A percentile compares a stretch with the other conserved stretches of the same genome.
Conservation (phyloP, 2,329 filamentous ascomycete species). For the Venturiaceae sp. region DNA sequence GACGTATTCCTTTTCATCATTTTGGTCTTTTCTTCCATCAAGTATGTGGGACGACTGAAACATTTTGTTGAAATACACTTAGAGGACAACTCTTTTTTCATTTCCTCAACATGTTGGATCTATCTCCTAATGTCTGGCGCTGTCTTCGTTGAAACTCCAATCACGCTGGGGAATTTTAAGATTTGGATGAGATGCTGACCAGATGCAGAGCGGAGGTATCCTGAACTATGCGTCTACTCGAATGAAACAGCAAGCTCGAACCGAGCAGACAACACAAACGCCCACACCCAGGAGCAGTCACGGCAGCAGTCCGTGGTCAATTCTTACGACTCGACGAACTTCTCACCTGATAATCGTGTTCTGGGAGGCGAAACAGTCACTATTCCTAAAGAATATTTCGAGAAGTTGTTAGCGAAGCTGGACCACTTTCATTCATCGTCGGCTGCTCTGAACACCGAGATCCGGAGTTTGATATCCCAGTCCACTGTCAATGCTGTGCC, state of each 20-base stretch:
- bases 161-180: background rate
- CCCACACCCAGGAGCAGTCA: background rate
- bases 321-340: background rate
- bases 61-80: too few species aligned
- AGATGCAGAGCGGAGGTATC: conserved; percentile 6
- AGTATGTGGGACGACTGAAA: too few species aligned
- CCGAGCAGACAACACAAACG: background rate
- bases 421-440: conserved; percentile 2
- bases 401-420: conserved; percentile 1
- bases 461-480: conserved; percentile 3
- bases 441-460: conserved; percentile 3
- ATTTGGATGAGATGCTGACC: background rate
- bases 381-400: conserved; percentile 6
- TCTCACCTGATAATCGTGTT: background rate
- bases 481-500: conserved; percentile 8
- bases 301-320: background rate
- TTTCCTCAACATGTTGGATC: too few species aligned
- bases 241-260: background rate
- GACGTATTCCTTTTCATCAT: too few species aligned
- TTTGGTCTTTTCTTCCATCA: too few species aligned
- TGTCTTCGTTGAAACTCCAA: too few species aligned
- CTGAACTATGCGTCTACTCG: conserved; percentile 7
- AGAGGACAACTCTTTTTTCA: too few species aligned
- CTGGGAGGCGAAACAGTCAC: conserved; percentile 4
- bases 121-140: too few species aligned